A percentile compares a stretch with the other conserved stretches of the same genome.
Evolutionary conservation across 2,329 filamentous ascomycete genomes (phyloP).

Genomic region (Diaporthe citri): DNA sequence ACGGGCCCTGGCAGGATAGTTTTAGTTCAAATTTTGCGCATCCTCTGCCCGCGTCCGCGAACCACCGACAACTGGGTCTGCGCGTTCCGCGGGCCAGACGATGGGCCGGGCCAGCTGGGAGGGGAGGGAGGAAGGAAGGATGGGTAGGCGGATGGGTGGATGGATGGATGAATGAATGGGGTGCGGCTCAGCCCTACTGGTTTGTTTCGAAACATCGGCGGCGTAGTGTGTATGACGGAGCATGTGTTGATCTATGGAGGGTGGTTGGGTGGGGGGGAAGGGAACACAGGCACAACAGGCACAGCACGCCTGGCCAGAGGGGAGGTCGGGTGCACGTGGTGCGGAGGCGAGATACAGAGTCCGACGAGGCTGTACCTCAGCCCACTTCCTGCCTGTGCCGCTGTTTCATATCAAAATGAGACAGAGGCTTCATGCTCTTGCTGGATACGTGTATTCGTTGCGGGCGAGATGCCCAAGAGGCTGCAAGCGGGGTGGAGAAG

Average conservation of each 20-base stretch:
- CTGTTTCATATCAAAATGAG: conserved; percentile 3
- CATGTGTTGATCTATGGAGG: neutral
- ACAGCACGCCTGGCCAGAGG: neutral
- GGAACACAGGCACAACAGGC: neutral
- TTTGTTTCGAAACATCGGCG: conserved; percentile 27
- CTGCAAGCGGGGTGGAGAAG: neutral
- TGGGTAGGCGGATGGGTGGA: neutral
- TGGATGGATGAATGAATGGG: neutral
- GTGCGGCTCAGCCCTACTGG: conserved; percentile 19
- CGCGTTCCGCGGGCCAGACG: neutral
- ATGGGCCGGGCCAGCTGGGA: neutral
- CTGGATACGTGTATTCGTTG: neutral
- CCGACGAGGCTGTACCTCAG: conserved; percentile 16
- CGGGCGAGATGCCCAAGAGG: neutral
- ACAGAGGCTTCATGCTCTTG: neutral
- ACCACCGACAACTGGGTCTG: neutral
- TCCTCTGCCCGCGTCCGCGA: neutral
- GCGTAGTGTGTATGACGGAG: neutral
- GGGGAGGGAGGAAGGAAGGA: conserved; percentile 1
- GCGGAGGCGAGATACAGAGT: neutral
- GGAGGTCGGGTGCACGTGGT: neutral
- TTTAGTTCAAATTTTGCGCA: neutral
- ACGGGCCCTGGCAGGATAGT: conserved; percentile 22
- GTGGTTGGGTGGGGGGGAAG: neutral
- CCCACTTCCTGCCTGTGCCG: conserved; percentile 4